Evolutionary conservation across 2,329 filamentous ascomycete species (phyloP), one percentile per base, ranked within the genome.

Genomic region (Ascochyta lentis): DNA sequence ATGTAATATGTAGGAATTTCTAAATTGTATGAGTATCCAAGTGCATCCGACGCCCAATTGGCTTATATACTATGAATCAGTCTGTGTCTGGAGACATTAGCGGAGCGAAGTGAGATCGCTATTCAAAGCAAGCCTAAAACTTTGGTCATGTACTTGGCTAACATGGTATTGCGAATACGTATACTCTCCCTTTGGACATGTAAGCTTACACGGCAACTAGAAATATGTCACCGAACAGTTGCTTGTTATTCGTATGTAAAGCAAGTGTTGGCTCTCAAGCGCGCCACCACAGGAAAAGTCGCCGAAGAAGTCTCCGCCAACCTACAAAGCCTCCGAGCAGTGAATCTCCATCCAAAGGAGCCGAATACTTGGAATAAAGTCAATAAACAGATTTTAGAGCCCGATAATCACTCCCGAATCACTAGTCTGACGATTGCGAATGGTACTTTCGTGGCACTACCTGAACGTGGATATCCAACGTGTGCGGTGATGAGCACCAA

Each of bases 291-390:
- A 10, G n/a, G 23, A 15, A 31, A 44, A 39, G 45, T 44, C 45
- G 34, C 51, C 51, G 45, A 40, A 22, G 2, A 49, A 54, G 45
- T 54, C 40, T 54, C 51, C 45, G 31, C 16, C 22, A n/a, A 15
- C 16, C 35, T 31, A 16, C 10, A 27, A 43, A 34, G 40, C 26
- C 13, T 26, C 10, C 13, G 22, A 39, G 37, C 37, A 39, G 16
- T 13, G 6, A 6, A 39, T 12, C 9, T 2, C 10, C 16, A 10
- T 12, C 19, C 9, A 23, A 9, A 12, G 37, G 6, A 13, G 5
- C 4, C 6, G 8, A 23, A 12, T 23, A 22, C 3, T 8, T 24
- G 12, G 10, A 23, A 16, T 10, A 9, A 39, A 38, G n/a, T 38
- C 4, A 23, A 39, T 12, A 10, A 23, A 23, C 16, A 22, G 10